These are phyloP conservation scores for Moesziomyces parantarcticus DNA, from an alignment of 1,284 basidiomycete genomes.

Conservation along the genomic window DNA sequence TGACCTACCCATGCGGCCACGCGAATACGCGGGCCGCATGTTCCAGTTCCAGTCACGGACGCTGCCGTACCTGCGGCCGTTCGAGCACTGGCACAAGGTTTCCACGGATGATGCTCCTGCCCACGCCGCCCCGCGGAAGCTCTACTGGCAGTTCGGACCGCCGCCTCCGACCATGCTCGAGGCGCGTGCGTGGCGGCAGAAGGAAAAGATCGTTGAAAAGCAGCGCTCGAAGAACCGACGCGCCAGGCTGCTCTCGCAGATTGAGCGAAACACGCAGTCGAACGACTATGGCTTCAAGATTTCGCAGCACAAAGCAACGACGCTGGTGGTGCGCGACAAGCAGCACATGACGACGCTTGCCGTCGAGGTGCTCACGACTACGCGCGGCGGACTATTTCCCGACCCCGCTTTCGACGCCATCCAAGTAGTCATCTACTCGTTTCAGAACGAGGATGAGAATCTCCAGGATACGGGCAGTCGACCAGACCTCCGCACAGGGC, in stretches of 20 bases:
- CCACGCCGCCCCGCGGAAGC: conserved; percentile 66
- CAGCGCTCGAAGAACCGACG: conserved; percentile 33
- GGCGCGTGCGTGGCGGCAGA: conserved; percentile 39
- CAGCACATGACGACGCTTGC: conserved; percentile 84
- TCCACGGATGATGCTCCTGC: conserved; percentile 3
- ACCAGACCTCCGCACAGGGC: conserved; percentile 51
- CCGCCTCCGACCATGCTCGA: conserved; percentile 53
- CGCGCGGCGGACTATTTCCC: conserved; percentile 76
- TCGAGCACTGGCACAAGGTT: conserved; percentile 52
- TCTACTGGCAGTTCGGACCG: conserved; percentile 58
- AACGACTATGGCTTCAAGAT: conserved; percentile 72
- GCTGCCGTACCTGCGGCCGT: conserved; percentile 62
- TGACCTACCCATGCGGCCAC: conserved; percentile 78
- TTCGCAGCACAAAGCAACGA: conserved; percentile 50
- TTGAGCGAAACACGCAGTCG: conserved; percentile 80
- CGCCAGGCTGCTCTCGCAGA: conserved; percentile 71
- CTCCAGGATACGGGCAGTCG: conserved; percentile 52
- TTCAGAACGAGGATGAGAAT: conserved; percentile 73
- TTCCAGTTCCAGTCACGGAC: conserved; percentile 75
- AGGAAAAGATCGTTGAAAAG: conserved; percentile 30
- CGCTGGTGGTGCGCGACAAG: conserved; percentile 72
- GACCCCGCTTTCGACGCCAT: conserved; percentile 80
- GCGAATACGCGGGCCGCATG: conserved; percentile 83
- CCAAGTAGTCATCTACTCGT: conserved; percentile 77
- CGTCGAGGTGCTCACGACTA: conserved; percentile 86